A percentile compares a stretch with the other conserved stretches of the same genome.
Evolutionary conservation across 257 asterid species (phyloP).

Genomic region (Forsythia suspensa): DNA sequence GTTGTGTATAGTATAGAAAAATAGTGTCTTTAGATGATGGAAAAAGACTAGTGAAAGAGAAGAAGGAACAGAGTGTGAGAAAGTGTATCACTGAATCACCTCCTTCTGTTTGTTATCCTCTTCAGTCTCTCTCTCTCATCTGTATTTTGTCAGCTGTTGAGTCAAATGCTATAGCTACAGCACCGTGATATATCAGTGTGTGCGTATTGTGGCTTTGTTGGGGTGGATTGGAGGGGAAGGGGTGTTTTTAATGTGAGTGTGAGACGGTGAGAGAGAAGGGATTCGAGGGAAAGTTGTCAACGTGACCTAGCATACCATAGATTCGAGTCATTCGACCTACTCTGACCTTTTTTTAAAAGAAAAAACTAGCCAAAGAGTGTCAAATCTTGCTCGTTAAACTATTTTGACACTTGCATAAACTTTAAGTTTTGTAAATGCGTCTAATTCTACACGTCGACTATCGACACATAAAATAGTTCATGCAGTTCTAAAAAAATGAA

Average conservation of each 20-base stretch:
- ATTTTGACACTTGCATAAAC: background rate
- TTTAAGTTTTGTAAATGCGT: too few relatives aligned
- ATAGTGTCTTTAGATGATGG: conserved; percentile 3
- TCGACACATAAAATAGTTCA: background rate
- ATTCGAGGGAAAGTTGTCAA: background rate
- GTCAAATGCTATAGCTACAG: conserved; percentile 36
- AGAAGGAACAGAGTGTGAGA: conserved; percentile 12
- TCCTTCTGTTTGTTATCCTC: conserved; percentile 13
- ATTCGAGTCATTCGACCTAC: too few relatives aligned
- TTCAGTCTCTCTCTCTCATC: conserved; percentile 20
- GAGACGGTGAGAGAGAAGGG: too few relatives aligned
- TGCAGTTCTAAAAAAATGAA: background rate
- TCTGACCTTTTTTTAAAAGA: too few relatives aligned
- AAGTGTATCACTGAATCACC: conserved; percentile 34
- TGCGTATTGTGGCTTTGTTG: too few relatives aligned
- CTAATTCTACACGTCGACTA: background rate
- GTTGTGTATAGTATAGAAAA: conserved; percentile 3
- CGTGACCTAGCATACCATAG: background rate
- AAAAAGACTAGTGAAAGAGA: conserved; percentile 31
- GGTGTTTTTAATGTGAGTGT: background rate
- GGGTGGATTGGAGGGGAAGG: background rate
- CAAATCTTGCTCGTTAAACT: background rate
- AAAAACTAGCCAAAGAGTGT: background rate
- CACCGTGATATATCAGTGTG: conserved; percentile 3
- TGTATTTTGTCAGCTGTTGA: conserved; percentile 36